phyloP scores from a whole-genome alignment of 2,329 filamentous ascomycete genomes.

The Huntiella omanensis region DNA sequence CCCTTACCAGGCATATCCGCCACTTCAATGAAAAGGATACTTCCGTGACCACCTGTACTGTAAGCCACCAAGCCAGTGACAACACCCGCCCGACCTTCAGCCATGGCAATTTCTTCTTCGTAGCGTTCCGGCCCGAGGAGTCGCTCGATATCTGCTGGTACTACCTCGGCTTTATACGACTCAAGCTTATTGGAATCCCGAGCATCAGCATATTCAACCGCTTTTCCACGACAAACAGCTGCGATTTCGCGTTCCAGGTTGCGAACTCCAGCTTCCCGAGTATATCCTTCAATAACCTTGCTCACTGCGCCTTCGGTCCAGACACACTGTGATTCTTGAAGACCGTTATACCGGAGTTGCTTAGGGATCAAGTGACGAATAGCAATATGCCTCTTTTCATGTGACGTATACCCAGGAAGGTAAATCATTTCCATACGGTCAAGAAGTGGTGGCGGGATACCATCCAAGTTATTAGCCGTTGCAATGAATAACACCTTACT shows the following conservation, averaged over 20 bases:
- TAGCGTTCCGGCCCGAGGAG: constrained; percentile 88
- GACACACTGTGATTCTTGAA: constrained; percentile 53
- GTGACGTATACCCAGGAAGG: constrained; percentile 84
- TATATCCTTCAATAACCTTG: constrained; percentile 92
- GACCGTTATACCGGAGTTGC: constrained; percentile 78
- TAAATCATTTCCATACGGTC: constrained; percentile 96
- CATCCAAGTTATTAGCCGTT: constrained; percentile 86
- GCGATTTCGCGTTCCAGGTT: constrained; percentile 93
- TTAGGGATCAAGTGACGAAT: constrained; percentile 88
- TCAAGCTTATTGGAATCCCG: constrained; percentile 52
- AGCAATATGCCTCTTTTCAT: constrained; percentile 93
- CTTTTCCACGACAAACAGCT: constrained; percentile 83
- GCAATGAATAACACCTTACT: constrained; percentile 96
- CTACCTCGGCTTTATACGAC: constrained; percentile 55
- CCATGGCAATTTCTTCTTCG: constrained; percentile 81
- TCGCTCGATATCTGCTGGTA: constrained; percentile 63
- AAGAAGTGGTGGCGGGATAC: constrained; percentile 79
- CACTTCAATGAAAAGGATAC: constrained; percentile 95
- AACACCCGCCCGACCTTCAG: constrained; percentile 64
- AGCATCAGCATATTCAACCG: constrained; percentile 83
- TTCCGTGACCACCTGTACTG: constrained; percentile 77
- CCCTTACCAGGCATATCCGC: constrained; percentile 92
- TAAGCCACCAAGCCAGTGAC: constrained; percentile 95
- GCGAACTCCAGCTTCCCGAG: constrained; percentile 85
- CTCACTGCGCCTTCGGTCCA: constrained; percentile 73